Conservation (phyloP, 495 filamentous ascomycete species). For the Penicillium antarcticum region DNA sequence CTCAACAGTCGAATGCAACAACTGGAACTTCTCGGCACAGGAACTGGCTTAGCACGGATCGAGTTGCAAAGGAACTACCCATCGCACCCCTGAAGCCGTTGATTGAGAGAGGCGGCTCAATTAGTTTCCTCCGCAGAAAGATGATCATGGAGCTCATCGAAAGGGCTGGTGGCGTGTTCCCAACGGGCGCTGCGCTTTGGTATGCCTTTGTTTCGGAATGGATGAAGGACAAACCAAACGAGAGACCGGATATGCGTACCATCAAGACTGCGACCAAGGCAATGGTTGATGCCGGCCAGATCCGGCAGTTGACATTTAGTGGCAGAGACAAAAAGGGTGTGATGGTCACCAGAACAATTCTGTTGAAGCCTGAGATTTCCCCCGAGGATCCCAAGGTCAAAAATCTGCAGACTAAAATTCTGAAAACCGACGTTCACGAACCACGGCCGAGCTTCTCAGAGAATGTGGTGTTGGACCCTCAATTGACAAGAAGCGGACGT, state of each 20-base stretch:
- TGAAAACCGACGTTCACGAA: slow-evolving; percentile 22
- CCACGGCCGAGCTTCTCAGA: slow-evolving; percentile 30
- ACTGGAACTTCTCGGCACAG: not conserved
- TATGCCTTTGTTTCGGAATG: slow-evolving; percentile 64
- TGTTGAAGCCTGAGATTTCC: slow-evolving; percentile 46
- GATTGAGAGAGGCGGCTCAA: slow-evolving; percentile 39
- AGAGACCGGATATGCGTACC: slow-evolving; percentile 50
- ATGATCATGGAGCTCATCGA: slow-evolving; percentile 70
- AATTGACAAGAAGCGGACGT: slow-evolving; percentile 21
- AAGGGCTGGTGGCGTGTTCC: slow-evolving; percentile 68
- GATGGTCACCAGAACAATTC: slow-evolving; percentile 53
- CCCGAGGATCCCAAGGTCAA: slow-evolving; percentile 50
- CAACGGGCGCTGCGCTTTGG: slow-evolving; percentile 68
- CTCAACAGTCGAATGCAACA: not conserved
- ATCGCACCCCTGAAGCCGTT: not conserved
- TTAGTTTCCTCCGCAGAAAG: slow-evolving; percentile 49
- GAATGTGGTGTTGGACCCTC: slow-evolving; percentile 29
- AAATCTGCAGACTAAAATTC: slow-evolving; percentile 51
- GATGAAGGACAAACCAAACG: slow-evolving; percentile 46
- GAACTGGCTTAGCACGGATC: too few species aligned
- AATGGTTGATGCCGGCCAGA: slow-evolving; percentile 55
- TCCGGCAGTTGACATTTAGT: slow-evolving; percentile 60
- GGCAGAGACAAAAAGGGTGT: slow-evolving; percentile 53
- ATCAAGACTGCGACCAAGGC: slow-evolving; percentile 55
- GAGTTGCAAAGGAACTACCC: too few species aligned